Percentiles rank a stretch among this genome's conserved stretches.
Conservation (phyloP, 2,329 filamentous ascomycete species). For the Phialophora chinensis region DNA sequence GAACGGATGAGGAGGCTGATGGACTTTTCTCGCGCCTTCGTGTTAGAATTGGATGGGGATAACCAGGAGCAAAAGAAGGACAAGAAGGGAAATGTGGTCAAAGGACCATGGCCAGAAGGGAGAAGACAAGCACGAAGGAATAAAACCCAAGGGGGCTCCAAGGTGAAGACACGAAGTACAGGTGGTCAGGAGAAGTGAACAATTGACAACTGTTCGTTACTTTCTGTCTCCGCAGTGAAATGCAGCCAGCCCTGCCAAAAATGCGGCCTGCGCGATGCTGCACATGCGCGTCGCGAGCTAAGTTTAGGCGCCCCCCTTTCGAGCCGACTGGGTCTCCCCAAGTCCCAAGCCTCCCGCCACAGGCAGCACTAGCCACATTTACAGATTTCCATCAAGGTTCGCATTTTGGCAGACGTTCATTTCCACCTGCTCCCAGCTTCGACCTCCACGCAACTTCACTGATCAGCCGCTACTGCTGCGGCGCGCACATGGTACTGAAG, state of each 20-base stretch:
- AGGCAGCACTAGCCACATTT: conserved; percentile 18
- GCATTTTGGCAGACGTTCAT: conserved; percentile 1
- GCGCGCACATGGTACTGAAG: not conserved
- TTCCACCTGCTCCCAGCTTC: not conserved
- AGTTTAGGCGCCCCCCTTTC: not conserved
- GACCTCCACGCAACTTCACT: not conserved
- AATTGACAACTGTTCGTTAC: conserved; percentile 32
- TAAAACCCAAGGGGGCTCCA: conserved; percentile 19
- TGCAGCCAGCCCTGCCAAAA: not conserved
- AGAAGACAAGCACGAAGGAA: conserved; percentile 32
- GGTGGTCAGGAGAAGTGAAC: conserved; percentile 32
- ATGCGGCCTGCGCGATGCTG: conserved; percentile 3
- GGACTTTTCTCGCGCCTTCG: conserved; percentile 12
- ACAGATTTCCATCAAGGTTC: conserved; percentile 20
- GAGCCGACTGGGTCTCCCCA: not conserved
- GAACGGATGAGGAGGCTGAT: conserved; percentile 4
- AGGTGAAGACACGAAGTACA: conserved; percentile 40
- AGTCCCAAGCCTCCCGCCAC: conserved; percentile 8
- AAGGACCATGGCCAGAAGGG: conserved; percentile 29
- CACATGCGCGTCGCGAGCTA: conserved; percentile 12
- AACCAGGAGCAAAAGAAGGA: conserved; percentile 43
- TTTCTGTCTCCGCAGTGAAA: conserved; percentile 39
- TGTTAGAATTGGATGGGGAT: conserved; percentile 7
- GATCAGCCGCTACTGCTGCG: not conserved
- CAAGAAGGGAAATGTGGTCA: conserved; percentile 43